Conservation (phyloP, 108 stramenopile species). For the Tribonema minus region DNA sequence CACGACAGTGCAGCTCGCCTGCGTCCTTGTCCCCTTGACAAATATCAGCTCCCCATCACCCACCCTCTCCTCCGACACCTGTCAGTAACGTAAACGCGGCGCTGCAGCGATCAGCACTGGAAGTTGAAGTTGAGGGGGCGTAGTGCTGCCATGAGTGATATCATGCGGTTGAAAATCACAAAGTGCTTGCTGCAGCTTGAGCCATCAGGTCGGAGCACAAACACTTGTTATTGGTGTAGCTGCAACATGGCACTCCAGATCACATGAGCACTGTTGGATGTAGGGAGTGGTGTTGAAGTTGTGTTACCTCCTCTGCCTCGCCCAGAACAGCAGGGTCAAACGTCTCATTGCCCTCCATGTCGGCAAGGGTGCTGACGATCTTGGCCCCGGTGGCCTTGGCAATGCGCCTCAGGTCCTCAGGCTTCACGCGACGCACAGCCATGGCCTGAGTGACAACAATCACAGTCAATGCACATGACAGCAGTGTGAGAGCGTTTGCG, state of each 20-base stretch:
- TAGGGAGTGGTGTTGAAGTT: too few relatives aligned
- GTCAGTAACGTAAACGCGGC: too few relatives aligned
- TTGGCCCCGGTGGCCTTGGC: slow-evolving; percentile 95
- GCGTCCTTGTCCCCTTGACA: slow-evolving; percentile 76
- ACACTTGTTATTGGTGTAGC: too few relatives aligned
- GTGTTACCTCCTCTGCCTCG: slow-evolving; percentile 73
- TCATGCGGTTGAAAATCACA: too few relatives aligned
- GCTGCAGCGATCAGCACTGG: too few relatives aligned
- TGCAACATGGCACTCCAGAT: too few relatives aligned
- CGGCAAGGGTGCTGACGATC: slow-evolving; percentile 79
- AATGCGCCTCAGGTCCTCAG: slow-evolving; percentile 94
- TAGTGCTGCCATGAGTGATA: too few relatives aligned
- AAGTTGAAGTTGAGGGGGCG: too few relatives aligned
- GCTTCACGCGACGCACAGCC: slow-evolving; percentile 84
- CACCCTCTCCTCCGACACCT: slow-evolving; percentile 69
- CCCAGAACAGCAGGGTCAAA: slow-evolving; percentile 88
- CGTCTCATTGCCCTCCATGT: slow-evolving; percentile 93
- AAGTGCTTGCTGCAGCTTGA: too few relatives aligned
- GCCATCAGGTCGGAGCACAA: too few relatives aligned
- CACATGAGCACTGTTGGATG: too few relatives aligned
- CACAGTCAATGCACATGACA: background rate
- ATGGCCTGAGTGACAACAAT: slow-evolving; percentile 49
- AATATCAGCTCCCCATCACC: slow-evolving; percentile 98
- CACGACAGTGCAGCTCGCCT: slow-evolving; percentile 89
- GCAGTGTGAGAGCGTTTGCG: too few relatives aligned